A percentile compares a stretch with the other conserved stretches of the same genome.
Conservation (phyloP, 208 protist species). For the Leptomonas pyrrhocoris region DNA sequence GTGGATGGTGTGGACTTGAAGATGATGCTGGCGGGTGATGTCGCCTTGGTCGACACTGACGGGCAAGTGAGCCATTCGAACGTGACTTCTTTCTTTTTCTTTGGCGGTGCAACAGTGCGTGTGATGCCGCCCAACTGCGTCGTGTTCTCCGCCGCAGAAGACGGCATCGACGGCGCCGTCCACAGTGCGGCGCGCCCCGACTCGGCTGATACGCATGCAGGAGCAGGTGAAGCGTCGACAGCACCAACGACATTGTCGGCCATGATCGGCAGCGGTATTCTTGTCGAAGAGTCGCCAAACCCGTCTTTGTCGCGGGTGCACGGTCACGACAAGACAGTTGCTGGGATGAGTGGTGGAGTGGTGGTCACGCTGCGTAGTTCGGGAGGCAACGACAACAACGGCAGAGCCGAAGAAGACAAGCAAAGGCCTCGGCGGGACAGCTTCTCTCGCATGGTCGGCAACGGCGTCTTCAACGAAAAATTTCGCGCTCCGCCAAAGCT, state of each 20-base stretch:
- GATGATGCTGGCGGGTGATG: slow-evolving; percentile 9
- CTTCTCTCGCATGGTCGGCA: too few relatives aligned
- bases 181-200: too few relatives aligned
- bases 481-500: neutral
- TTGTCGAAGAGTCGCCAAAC: too few relatives aligned
- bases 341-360: neutral
- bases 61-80: slow-evolving; percentile 12
- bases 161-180: neutral
- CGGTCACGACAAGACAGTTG: neutral
- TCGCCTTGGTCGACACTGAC: slow-evolving; percentile 23
- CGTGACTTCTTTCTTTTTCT: slow-evolving; percentile 1
- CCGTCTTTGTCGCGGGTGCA: neutral
- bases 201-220: too few relatives aligned
- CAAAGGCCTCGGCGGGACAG: too few relatives aligned
- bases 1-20: neutral
- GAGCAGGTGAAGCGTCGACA: too few relatives aligned
- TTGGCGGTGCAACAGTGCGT: neutral
- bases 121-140: neutral
- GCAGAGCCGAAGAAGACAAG: too few relatives aligned
- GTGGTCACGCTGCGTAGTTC: too few relatives aligned
- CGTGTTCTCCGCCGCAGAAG: neutral
- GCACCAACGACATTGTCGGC: too few relatives aligned
- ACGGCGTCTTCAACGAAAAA: too few relatives aligned
- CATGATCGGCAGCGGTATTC: too few relatives aligned
- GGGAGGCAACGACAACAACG: too few relatives aligned